phyloP scores from a whole-genome alignment of 371 early-diverging fungal genomes.

The Saksenaea vasiformis region DNA sequence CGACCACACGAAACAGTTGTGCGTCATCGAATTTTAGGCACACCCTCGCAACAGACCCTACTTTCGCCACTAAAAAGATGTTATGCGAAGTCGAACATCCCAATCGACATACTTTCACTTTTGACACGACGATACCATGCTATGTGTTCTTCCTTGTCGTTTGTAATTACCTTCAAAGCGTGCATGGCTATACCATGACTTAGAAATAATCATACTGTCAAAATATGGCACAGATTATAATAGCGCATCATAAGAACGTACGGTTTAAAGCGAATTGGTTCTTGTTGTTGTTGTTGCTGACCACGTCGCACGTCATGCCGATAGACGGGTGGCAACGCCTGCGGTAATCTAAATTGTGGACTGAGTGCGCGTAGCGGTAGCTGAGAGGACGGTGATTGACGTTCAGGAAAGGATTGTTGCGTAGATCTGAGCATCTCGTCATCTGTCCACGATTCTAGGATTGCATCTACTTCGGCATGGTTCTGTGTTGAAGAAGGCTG shows the following conservation, averaged over 20 bases:
- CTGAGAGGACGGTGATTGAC: neutral
- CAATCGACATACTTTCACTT: conserved; percentile 6
- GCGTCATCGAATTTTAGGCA: neutral
- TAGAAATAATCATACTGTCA: neutral
- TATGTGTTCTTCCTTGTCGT: neutral
- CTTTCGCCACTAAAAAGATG: conserved; percentile 1
- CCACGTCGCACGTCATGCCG: neutral
- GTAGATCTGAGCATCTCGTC: neutral
- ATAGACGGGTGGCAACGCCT: neutral
- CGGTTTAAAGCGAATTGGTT: conserved; percentile 6
- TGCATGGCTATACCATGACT: conserved; percentile 1
- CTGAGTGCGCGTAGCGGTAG: neutral
- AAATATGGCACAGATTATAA: too few relatives aligned
- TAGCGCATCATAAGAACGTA: neutral
- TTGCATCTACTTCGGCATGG: neutral
- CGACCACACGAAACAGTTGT: neutral
- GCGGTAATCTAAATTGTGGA: neutral
- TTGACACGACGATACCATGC: conserved; percentile 1
- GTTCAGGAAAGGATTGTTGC: neutral
- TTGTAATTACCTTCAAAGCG: conserved; percentile 1
- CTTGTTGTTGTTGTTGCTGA: conserved; percentile 1
- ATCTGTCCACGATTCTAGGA: neutral
- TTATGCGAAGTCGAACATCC: neutral
- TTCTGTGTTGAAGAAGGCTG: neutral
- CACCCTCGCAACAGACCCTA: neutral